Conservation (phyloP, 208 protist genomes). For the Trypanosoma mega region DNA sequence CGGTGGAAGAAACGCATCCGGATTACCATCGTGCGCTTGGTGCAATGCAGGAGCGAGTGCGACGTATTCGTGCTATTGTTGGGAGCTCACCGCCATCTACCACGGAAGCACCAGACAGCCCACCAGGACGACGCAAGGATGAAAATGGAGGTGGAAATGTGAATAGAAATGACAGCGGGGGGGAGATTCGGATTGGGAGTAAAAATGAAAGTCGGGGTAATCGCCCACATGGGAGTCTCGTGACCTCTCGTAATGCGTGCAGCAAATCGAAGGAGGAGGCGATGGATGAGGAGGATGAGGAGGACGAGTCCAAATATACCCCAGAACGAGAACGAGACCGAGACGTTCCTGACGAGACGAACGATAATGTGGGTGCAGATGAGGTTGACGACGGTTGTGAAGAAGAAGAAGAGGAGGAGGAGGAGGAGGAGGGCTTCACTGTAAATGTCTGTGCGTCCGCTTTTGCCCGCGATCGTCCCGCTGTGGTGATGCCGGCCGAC, state of each 20-base stretch:
- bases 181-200: no score
- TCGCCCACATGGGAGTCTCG: no score
- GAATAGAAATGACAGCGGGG: no score
- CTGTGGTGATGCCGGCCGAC: slow-evolving; percentile 22
- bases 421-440: slow-evolving; percentile 30
- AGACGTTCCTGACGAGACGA: background rate
- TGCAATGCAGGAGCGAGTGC: slow-evolving; percentile 54
- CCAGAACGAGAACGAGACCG: no score
- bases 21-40: slow-evolving; percentile 17
- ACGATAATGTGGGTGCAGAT: background rate
- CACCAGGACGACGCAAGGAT: background rate
- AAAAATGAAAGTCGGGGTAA: no score
- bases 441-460: slow-evolving; percentile 30
- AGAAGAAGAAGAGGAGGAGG: background rate
- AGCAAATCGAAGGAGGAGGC: no score
- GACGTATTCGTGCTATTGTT: slow-evolving; percentile 46
- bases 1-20: no score
- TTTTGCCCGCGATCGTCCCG: background rate
- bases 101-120: background rate
- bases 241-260: no score
- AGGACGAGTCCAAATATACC: no score
- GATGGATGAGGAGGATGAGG: no score
- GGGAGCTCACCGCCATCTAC: slow-evolving; percentile 8
- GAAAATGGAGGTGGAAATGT: background rate
- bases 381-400: background rate